These are phyloP conservation scores for Choanephora cucurbitarum DNA, from an alignment of 371 early-diverging fungal species.

Conservation along the genomic window DNA sequence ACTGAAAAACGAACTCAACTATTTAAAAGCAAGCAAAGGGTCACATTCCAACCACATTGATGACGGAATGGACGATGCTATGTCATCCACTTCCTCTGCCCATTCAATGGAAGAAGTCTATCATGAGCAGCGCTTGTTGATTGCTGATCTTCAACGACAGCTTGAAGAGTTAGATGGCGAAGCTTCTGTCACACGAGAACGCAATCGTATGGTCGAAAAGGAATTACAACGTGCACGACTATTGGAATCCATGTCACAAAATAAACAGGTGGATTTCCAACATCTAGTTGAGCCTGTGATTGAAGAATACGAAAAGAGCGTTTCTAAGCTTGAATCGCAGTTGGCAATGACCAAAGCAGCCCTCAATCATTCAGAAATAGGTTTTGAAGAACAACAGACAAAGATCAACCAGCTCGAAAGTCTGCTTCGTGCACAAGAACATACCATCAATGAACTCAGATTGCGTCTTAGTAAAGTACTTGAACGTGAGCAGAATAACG, in stretches of 20 bases:
- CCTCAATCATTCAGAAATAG: constrained; percentile 48
- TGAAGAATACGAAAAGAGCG: constrained; percentile 69
- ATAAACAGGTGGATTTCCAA: constrained; percentile 45
- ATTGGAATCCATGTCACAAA: constrained; percentile 9
- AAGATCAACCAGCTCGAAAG: constrained; percentile 35
- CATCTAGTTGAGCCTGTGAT: constrained; percentile 67
- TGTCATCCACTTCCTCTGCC: constrained; percentile 5
- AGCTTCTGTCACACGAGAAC: constrained; percentile 37
- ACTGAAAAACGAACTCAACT: constrained; percentile 55
- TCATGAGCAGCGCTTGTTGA: constrained; percentile 36
- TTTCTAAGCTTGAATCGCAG: constrained; percentile 56
- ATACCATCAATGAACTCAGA: constrained; percentile 19
- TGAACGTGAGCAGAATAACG: constrained; percentile 39
- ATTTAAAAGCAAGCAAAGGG: constrained; percentile 27
- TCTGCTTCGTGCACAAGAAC: constrained; percentile 33
- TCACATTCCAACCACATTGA: neutral
- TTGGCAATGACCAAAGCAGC: constrained; percentile 61
- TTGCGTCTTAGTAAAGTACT: constrained; percentile 19
- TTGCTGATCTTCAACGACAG: constrained; percentile 47
- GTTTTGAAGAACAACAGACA: constrained; percentile 52
- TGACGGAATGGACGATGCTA: constrained; percentile 10
- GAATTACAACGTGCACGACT: constrained; percentile 35
- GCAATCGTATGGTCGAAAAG: constrained; percentile 39
- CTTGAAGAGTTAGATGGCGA: constrained; percentile 46
- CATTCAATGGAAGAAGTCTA: constrained; percentile 26